Conservation (phyloP, 2,329 filamentous ascomycete genomes). For the Verticillium dahliae region DNA sequence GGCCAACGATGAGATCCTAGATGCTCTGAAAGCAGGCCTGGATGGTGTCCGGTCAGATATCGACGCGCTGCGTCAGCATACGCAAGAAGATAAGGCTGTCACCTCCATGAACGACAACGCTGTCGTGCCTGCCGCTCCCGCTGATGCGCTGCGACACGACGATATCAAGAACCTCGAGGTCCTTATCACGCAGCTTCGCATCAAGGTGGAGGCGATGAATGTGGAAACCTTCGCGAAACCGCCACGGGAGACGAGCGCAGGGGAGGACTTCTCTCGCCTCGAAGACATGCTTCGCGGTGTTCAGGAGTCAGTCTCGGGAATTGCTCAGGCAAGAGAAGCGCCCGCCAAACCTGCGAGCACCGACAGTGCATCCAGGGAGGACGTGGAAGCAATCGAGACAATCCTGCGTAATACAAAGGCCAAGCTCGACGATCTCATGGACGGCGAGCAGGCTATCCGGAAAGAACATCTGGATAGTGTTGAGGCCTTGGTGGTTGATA, state of each 20-base stretch:
- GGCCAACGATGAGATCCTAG: conserved; percentile 82
- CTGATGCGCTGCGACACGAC: conserved; percentile 53
- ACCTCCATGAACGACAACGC: conserved; percentile 45
- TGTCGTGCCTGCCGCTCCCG: conserved; percentile 41
- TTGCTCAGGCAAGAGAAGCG: conserved; percentile 8
- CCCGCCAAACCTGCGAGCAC: conserved; percentile 10
- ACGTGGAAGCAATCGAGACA: conserved; percentile 85
- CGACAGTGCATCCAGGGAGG: conserved; percentile 65
- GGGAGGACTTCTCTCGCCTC: conserved; percentile 39
- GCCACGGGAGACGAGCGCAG: conserved; percentile 16
- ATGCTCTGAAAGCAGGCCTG: conserved; percentile 78
- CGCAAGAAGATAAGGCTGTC: conserved; percentile 41
- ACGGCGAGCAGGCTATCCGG: conserved; percentile 63
- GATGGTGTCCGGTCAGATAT: conserved; percentile 72
- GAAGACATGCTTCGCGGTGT: conserved; percentile 35
- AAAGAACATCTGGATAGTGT: conserved; percentile 61
- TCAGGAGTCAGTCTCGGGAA: conserved; percentile 45
- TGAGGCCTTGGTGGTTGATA: conserved; percentile 62
- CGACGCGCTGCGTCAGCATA: conserved; percentile 62
- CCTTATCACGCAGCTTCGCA: conserved; percentile 73
- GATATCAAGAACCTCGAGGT: conserved; percentile 83
- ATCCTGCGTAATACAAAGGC: conserved; percentile 85
- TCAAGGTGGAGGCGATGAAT: conserved; percentile 72
- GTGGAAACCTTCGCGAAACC: conserved; percentile 15
- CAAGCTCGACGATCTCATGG: conserved; percentile 73